These are phyloP conservation scores for Cercospora zeina DNA, from an alignment of 2,329 filamentous ascomycete genomes.

Conservation along the genomic window DNA sequence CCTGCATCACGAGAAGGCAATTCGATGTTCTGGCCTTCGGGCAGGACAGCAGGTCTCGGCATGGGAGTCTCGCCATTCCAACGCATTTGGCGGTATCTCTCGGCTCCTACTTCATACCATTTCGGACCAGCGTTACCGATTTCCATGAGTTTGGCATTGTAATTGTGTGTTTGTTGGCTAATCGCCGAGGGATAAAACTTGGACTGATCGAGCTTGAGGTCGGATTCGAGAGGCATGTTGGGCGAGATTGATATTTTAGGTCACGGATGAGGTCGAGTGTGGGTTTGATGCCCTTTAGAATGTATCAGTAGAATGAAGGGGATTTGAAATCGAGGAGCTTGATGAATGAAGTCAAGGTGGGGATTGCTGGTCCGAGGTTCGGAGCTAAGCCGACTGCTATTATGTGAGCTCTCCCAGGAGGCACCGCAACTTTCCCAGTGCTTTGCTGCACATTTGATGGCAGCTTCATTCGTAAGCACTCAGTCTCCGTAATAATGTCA, in stretches of 20 bases:
- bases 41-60: constrained; percentile 47
- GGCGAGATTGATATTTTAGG: not conserved
- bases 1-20: constrained; percentile 56
- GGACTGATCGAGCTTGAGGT: constrained; percentile 37
- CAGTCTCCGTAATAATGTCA: not conserved
- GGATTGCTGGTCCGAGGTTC: constrained; percentile 5
- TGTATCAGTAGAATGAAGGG: not conserved
- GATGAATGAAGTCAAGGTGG: constrained; percentile 7
- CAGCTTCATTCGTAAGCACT: no score
- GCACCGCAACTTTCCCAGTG: not conserved
- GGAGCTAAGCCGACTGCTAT: not conserved
- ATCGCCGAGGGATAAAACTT: constrained; percentile 49
- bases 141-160: constrained; percentile 50
- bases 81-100: constrained; percentile 56
- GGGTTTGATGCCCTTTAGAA: no score
- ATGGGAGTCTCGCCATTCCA: constrained; percentile 54
- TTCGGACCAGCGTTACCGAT: constrained; percentile 48
- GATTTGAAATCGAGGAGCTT: not conserved
- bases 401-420: not conserved
- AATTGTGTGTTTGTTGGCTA: constrained; percentile 45
- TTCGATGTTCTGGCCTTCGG: constrained; percentile 49
- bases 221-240: constrained; percentile 31
- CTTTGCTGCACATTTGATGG: not conserved
- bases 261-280: not conserved
- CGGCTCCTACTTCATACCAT: constrained; percentile 59